Evolutionary conservation across 2,329 filamentous ascomycete species (phyloP), one percentile per base, ranked within the genome.

Genomic region (Sporothrix pallida): DNA sequence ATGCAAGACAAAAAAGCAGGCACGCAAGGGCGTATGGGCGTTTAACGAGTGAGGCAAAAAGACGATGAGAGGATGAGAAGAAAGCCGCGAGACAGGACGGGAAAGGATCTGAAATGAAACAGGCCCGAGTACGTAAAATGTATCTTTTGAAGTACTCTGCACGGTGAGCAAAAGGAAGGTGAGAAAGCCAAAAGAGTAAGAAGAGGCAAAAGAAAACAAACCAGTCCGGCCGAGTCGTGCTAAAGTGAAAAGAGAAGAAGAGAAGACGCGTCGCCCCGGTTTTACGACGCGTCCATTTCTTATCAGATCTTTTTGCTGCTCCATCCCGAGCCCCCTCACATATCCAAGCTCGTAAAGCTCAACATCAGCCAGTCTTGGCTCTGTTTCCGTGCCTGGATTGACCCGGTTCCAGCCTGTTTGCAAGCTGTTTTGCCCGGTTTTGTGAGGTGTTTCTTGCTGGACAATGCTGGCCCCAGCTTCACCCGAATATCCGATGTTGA

Each of bases 231-330:
- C 48, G 48, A 50, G 52, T 56, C 9, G 52, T 23, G 20, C 52
- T 56, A 26, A n/a, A 12, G 31, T 13, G 17, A 17, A 44, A 42
- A 65, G 5, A 12, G 37, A 48, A 31, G 4, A 58, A 26, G 9
- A 42, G 15, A 37, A 42, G 26, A 72, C 72, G 72, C 58, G 68
- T 73, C 72, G 13, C 20, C 31, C 31, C 31, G 31, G 62, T 17
- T 37, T 37, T 20, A 50, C 42, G 52, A 52, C 63, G 42, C 48
- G 70, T 20, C n/a, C 56, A 73, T 44, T 23, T 73, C 74, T 73
- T 69, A 75, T 75, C 74, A 73, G 65, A 75, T 75, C 74, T 67
- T 46, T 31, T 58, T 5, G 48, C 3, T 10, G 10, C 23, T 8
- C 69, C 54, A 15, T 44, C 2, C 8, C 42, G 17, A n/a, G 9